These are phyloP conservation scores for Agarophyton chilense DNA, from an alignment of 23 red algal species.

Conservation along the genomic window DNA sequence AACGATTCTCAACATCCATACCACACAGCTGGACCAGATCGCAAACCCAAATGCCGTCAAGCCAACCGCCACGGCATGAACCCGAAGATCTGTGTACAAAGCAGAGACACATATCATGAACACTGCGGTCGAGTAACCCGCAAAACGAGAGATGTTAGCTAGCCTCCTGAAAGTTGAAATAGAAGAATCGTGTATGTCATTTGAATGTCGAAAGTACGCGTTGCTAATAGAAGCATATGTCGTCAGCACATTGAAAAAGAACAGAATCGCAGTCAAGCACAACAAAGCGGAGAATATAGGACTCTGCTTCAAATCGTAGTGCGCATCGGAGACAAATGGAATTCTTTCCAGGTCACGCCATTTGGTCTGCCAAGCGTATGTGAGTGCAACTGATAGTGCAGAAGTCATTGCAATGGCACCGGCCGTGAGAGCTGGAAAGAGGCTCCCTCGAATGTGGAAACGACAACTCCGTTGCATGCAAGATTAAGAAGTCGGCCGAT, in stretches of 20 bases:
- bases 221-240: constrained; percentile 15
- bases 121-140: background rate
- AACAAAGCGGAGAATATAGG: constrained; percentile 50
- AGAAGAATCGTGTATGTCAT: background rate
- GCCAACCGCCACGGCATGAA: background rate
- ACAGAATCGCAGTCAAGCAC: constrained; percentile 4
- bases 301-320: constrained; percentile 57
- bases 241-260: background rate
- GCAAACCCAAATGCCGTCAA: background rate
- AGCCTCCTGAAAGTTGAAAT: background rate
- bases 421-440: constrained; percentile 7
- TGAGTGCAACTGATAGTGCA: constrained; percentile 19
- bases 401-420: background rate
- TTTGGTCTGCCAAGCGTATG: constrained; percentile 41
- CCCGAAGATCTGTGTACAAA: background rate
- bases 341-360: constrained; percentile 20
- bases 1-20: background rate
- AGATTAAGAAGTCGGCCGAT: background rate
- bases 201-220: background rate
- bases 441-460: background rate
- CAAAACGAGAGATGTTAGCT: background rate
- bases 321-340: constrained; percentile 65
- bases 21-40: background rate
- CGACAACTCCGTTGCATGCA: constrained; percentile 1
- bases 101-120: background rate